These are phyloP conservation scores for Hymenoscyphus albidus DNA, from an alignment of 2,329 filamentous ascomycete species.

Conservation along the genomic window DNA sequence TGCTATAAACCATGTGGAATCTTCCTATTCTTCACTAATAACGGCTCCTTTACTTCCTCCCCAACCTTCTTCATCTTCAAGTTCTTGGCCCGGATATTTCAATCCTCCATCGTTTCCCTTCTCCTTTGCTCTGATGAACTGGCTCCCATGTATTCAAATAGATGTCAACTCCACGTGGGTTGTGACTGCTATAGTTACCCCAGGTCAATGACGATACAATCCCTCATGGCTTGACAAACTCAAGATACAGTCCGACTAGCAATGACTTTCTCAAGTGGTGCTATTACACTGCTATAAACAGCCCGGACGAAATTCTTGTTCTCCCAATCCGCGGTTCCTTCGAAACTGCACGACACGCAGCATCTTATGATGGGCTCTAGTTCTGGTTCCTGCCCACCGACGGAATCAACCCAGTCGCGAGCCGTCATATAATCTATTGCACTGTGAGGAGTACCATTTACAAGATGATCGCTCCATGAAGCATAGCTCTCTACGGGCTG, in stretches of 20 bases:
- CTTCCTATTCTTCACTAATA: too few species aligned
- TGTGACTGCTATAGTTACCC: too few species aligned
- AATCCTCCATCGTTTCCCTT: too few species aligned
- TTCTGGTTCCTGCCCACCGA: slow-evolving; percentile 23
- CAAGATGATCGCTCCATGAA: background rate
- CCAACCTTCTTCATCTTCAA: too few species aligned
- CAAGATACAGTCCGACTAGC: background rate
- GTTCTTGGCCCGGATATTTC: too few species aligned
- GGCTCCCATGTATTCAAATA: too few species aligned
- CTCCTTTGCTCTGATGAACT: too few species aligned
- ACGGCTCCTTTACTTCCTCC: too few species aligned
- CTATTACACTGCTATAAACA: slow-evolving; percentile 26
- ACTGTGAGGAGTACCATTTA: slow-evolving; percentile 19
- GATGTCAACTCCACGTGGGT: too few species aligned
- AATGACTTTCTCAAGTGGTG: slow-evolving; percentile 13
- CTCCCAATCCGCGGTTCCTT: slow-evolving; percentile 25
- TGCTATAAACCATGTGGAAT: too few species aligned
- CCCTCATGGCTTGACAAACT: too few species aligned
- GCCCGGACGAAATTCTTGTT: slow-evolving; percentile 23
- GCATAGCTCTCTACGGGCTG: slow-evolving; percentile 22
- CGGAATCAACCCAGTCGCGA: slow-evolving; percentile 22
- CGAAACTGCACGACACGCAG: slow-evolving; percentile 23
- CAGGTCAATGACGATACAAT: too few species aligned
- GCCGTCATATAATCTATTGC: slow-evolving; percentile 24
- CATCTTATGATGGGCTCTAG: slow-evolving; percentile 22